Percentiles rank a stretch among this genome's conserved stretches.
Evolutionary conservation across 1,139 yeast genomes (phyloP).

Genomic region (Blastobotrys serpentis): DNA sequence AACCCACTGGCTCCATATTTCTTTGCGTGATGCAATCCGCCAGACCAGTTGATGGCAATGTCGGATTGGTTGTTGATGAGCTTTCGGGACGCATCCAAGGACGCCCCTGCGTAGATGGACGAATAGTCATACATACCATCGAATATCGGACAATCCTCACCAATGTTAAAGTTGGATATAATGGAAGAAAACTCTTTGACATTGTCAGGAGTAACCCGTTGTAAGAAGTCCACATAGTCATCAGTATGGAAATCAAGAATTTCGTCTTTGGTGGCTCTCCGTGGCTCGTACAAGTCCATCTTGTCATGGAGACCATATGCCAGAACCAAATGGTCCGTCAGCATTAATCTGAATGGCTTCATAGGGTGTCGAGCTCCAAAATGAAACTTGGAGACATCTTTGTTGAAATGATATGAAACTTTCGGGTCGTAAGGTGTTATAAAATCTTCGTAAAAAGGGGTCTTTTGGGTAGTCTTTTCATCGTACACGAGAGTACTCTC

Average conservation of each 20-base stretch:
- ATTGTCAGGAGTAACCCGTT: conserved; percentile 77
- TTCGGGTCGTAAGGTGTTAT: conserved; percentile 36
- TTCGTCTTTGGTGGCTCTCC: conserved; percentile 79
- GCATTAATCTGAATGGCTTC: conserved; percentile 95
- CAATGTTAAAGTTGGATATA: conserved; percentile 80
- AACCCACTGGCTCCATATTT: conserved; percentile 93
- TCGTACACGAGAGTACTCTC: conserved; percentile 44
- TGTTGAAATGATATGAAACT: conserved; percentile 88
- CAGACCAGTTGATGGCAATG: conserved; percentile 96
- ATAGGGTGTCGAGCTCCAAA: conserved; percentile 94
- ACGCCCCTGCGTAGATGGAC: conserved; percentile 85
- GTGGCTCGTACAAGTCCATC: conserved; percentile 86
- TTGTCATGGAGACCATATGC: conserved; percentile 81
- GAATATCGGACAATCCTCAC: conserved; percentile 97
- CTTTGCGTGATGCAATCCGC: conserved; percentile 96
- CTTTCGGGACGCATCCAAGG: conserved; percentile 87
- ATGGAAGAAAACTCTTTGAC: conserved; percentile 57
- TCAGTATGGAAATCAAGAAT: conserved; percentile 78
- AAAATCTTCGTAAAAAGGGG: conserved; percentile 56
- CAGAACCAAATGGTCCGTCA: conserved; percentile 87
- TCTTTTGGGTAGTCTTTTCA: conserved; percentile 52
- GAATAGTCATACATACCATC: conserved; percentile 92
- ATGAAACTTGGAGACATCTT: conserved; percentile 75
- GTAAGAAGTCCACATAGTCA: conserved; percentile 80
- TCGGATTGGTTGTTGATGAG: conserved; percentile 83